Base-by-base conservation (phyloP, 192 early-diverging fungal genomes). In the Irineochytrium annulatum region DNA sequence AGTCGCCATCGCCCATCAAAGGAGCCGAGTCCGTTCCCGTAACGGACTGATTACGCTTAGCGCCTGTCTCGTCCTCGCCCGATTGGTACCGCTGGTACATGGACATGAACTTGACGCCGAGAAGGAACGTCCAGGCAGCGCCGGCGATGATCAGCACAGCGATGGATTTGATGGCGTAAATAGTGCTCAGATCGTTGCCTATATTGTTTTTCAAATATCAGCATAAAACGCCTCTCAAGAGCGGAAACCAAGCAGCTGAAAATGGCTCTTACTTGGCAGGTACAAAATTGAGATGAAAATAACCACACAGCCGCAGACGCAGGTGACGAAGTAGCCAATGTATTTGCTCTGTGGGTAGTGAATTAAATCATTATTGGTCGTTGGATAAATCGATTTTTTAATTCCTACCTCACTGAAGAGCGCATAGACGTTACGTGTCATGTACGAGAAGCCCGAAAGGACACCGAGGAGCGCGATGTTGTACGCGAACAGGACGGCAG, bases 81-180 rank as follows among this genome's bases (percentile, higher is more conserved):
- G n/a, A n/a, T 41, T 41, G 46, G 26, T 24, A 20, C 46, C 46
- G 24, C 26, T 24, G 8, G 46, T 22, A 49, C 17, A 49, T 49
- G 46, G 46, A 49, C 6, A 22, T 22, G 46, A 49, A 49, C 24
- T 49, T 49, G 24, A 49, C 26, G 13, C 13, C 46, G 24, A 49
- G 13, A 24, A 49, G 46, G 46, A 6, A 20, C 17, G 24, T 24
- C 13, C 13, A 49, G 46, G 46, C 46, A 14, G 22, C 46, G 24
- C 13, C 46, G 11, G 13, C 13, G 24, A 49, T 24, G 46, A 49
- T 49, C 13, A 49, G 46, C 17, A 49, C 22, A 5, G 46, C 46
- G 46, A 49, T 22, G 46, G 46, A 49, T 49, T 49, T 49, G 46
- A 49, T 49, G 24, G 26, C 24, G 46, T 49, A 49, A 14, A 49